Conservation (phyloP, 345 rosid genomes). For the Eucalyptus sp. region DNA sequence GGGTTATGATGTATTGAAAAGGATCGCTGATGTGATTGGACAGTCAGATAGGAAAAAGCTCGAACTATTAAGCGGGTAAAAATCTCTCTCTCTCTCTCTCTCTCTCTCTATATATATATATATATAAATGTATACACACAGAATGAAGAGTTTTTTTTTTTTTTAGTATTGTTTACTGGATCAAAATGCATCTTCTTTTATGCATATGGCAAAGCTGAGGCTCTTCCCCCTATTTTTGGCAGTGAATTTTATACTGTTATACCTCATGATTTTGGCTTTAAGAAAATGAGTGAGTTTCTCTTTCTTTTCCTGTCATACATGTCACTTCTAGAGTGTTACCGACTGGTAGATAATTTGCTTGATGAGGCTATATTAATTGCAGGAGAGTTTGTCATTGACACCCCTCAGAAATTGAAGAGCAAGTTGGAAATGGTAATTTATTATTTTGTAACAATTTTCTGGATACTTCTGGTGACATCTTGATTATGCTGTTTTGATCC, state of each 20-base stretch:
- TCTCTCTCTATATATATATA: not conserved
- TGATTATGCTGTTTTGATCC: not conserved
- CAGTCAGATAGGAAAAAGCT: constrained; percentile 35
- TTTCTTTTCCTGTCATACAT: not conserved
- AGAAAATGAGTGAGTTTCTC: constrained; percentile 64
- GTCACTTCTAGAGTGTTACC: not conserved
- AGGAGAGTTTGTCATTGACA: constrained; percentile 85
- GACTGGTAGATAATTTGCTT: not conserved
- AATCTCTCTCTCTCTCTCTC: not conserved
- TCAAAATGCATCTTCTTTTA: not conserved
- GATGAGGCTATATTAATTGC: constrained; percentile 14
- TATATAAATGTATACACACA: not conserved
- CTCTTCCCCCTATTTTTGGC: constrained; percentile 7
- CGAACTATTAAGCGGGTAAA: constrained; percentile 80
- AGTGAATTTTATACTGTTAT: constrained; percentile 87
- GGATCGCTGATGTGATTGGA: constrained; percentile 47
- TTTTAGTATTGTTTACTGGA: not conserved
- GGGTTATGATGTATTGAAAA: constrained; percentile 84
- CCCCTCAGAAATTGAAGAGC: constrained; percentile 69
- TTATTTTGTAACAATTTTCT: not conserved
- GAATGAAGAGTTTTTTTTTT: not conserved
- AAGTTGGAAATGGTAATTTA: constrained; percentile 75
- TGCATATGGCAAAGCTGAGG: not conserved
- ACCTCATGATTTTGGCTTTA: constrained; percentile 89
- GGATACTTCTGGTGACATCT: not conserved